Evolutionary conservation across 139 green algal species (phyloP), one percentile per base, ranked within the genome.

Genomic region (Haematococcus lacustris): DNA sequence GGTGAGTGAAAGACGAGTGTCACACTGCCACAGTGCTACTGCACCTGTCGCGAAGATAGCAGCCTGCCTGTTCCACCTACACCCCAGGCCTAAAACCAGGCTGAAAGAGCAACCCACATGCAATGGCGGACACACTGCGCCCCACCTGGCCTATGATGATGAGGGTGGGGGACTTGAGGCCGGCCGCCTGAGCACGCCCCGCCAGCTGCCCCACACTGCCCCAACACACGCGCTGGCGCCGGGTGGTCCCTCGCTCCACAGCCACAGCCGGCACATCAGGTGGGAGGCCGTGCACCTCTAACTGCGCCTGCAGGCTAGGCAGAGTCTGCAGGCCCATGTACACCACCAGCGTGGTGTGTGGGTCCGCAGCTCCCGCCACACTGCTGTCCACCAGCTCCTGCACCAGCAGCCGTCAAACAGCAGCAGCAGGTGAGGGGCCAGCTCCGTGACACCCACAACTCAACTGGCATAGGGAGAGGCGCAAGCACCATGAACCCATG

Each of bases 301-400:
- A 83, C 78, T 89, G 82, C 63, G 73, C 28, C 1, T 78, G 72
- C 40, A 97, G 83, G 7, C 50, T 59, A 3, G 91, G 88, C 53
- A 99, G 86, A 35, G 90, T 98, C 32, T 72, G 70, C n/a, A 99
- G 86, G 0, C 95, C 95, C 96, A 99, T 99, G 86, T 99, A 99
- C 3, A 98, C 87, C 0, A 98, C 89, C 2, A 98, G 89, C 4
- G 96, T 99, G 51, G 94, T 95, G 86, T 93, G 57, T 0, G 85
- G 82, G 80, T 98, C 93, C 3, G 86, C 87, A 7, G 76, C 82
- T 17, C 74, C 80, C 26, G 73, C 77, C 5, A 87, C 66, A 25
- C 43, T 75, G 3, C 37, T 33, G 38, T 89, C 88, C 53, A 95
- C 75, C 59, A 83, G 71, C 68, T 89, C 81, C 65, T 86, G 74